A percentile compares a stretch with the other conserved stretches of the same genome.
Conservation (phyloP, 73 alveolate species). For the Paramecium caudatum region DNA sequence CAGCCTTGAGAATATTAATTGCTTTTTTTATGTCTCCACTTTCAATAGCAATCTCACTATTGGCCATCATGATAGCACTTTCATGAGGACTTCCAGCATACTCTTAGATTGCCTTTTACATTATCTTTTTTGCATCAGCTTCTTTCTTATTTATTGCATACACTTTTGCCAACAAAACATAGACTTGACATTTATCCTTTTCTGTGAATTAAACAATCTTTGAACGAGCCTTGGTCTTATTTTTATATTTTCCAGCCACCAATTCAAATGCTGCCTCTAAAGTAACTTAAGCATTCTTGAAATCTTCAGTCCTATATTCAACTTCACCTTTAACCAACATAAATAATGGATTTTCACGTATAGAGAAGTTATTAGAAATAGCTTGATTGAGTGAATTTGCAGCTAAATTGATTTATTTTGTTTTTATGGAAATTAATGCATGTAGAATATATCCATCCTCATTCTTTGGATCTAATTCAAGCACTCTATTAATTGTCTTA, state of each 20-base stretch:
- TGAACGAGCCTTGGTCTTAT: background rate
- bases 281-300: slow-evolving; percentile 80
- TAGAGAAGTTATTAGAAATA: slow-evolving; percentile 87
- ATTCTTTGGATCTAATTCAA: slow-evolving; percentile 88
- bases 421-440: slow-evolving; percentile 86
- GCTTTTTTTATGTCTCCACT: slow-evolving; percentile 98
- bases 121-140: slow-evolving; percentile 83
- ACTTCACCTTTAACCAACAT: slow-evolving; percentile 91
- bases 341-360: slow-evolving; percentile 91
- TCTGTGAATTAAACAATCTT: slow-evolving; percentile 72
- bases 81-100: slow-evolving; percentile 91
- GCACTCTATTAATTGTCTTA: slow-evolving; percentile 79
- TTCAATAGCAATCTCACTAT: slow-evolving; percentile 93
- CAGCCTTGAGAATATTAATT: slow-evolving; percentile 91
- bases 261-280: slow-evolving; percentile 76
- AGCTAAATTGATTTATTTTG: slow-evolving; percentile 85
- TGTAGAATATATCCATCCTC: slow-evolving; percentile 89
- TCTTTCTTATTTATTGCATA: slow-evolving; percentile 82
- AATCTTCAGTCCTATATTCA: slow-evolving; percentile 82
- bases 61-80: slow-evolving; percentile 88
- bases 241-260: slow-evolving; percentile 54
- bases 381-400: slow-evolving; percentile 88
- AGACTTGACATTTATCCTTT: slow-evolving; percentile 89
- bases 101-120: slow-evolving; percentile 90
- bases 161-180: slow-evolving; percentile 80